Conservation (phyloP, 495 filamentous ascomycete genomes). For the Trichoderma asperelloides region DNA sequence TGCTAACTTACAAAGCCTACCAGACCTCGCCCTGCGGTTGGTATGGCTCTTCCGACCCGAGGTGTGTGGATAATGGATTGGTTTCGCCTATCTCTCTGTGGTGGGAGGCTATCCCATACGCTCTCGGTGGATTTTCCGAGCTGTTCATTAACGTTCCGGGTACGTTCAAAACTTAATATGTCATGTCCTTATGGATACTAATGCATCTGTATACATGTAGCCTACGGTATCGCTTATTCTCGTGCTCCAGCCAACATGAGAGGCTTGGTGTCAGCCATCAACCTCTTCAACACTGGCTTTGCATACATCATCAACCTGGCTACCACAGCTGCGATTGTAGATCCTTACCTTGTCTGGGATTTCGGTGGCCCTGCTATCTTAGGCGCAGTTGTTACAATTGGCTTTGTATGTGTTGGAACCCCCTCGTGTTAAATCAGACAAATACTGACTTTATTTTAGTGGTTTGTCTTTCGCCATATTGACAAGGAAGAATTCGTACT, state of each 20-base stretch:
- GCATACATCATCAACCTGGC: conserved; percentile 52
- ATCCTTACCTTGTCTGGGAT: conserved; percentile 52
- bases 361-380: conserved; percentile 42
- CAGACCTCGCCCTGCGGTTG: conserved; percentile 40
- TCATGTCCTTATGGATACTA: not conserved
- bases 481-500: conserved; percentile 37
- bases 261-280: conserved; percentile 56
- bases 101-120: conserved; percentile 42
- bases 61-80: conserved; percentile 25
- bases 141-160: conserved; percentile 58
- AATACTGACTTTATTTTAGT: conserved; percentile 13
- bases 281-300: conserved; percentile 50
- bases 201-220: conserved; percentile 15
- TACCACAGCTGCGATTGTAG: conserved; percentile 49
- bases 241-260: conserved; percentile 62
- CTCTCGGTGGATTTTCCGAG: conserved; percentile 55
- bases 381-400: conserved; percentile 33
- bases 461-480: conserved; percentile 43
- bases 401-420: conserved; percentile 21
- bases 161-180: not conserved
- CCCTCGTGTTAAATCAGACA: not conserved
- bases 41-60: conserved; percentile 35
- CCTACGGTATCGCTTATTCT: conserved; percentile 64
- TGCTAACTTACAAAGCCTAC: conserved; percentile 69
- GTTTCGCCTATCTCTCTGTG: conserved; percentile 43